Conservation (phyloP, 441 rosid species). For the Populus hybrid region DNA sequence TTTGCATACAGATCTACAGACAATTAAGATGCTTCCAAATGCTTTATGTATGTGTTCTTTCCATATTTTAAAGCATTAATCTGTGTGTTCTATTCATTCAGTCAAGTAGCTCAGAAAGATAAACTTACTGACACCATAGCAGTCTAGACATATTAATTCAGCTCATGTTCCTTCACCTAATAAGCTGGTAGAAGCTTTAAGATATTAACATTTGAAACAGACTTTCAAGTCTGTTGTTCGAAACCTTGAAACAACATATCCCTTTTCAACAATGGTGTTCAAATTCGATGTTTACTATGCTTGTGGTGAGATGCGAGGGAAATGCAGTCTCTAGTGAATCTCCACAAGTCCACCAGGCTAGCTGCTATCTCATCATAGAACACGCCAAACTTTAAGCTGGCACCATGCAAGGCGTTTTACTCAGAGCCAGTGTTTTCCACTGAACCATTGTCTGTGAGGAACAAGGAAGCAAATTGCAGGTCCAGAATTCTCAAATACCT, state of each 20-base stretch:
- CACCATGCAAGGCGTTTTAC: not conserved
- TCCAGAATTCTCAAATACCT: not conserved
- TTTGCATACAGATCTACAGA: not conserved
- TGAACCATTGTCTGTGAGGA: not conserved
- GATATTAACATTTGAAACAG: not conserved
- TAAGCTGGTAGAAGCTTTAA: not conserved
- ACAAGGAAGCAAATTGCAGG: not conserved
- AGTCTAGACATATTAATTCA: too few relatives aligned
- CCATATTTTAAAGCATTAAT: too few relatives aligned
- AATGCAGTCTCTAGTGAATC: too few relatives aligned
- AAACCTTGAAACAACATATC: not conserved
- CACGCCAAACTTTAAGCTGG: not conserved
- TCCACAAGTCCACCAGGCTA: too few relatives aligned
- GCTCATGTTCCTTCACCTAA: too few relatives aligned
- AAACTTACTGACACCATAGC: too few relatives aligned
- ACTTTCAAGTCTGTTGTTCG: not conserved
- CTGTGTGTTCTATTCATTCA: too few relatives aligned
- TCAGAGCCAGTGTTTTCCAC: not conserved
- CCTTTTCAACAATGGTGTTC: too few relatives aligned
- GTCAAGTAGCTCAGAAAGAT: too few relatives aligned
- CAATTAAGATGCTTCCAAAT: not conserved
- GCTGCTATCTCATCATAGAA: too few relatives aligned
- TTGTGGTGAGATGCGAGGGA: too few relatives aligned
- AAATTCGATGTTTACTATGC: too few relatives aligned
- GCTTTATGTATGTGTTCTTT: not conserved